Evolutionary conservation across 2,329 filamentous ascomycete species (phyloP).

Genomic region (Trichoderma cornu-damae): DNA sequence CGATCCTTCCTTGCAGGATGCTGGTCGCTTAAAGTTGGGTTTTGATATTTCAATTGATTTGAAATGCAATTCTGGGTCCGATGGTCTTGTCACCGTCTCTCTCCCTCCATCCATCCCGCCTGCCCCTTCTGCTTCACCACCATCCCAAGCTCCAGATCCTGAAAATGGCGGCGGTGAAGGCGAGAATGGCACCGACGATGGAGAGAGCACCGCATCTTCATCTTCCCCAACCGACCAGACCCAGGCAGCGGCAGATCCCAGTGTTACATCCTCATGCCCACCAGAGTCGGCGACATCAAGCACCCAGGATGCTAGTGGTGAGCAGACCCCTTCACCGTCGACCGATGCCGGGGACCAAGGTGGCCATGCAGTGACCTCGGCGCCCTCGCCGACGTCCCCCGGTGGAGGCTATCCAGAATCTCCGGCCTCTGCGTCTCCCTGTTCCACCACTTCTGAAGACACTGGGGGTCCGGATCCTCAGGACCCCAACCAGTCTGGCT

Average conservation of each 20-base stretch:
- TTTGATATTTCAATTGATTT: conserved; percentile 27
- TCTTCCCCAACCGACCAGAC: background rate
- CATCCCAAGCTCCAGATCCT: background rate
- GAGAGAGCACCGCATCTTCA: background rate
- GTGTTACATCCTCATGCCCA: background rate
- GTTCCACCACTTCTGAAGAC: background rate
- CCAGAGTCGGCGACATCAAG: background rate
- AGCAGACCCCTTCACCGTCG: background rate
- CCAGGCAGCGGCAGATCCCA: background rate
- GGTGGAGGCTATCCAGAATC: background rate
- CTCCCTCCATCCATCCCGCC: background rate
- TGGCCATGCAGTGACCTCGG: background rate
- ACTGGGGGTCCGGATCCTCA: background rate
- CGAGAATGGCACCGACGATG: background rate
- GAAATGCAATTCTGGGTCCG: conserved; percentile 29
- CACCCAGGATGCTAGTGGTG: background rate
- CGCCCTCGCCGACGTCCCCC: background rate
- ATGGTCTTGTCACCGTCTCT: conserved; percentile 29
- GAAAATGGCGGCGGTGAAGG: background rate
- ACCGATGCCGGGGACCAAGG: background rate
- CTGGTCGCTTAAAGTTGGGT: conserved; percentile 14
- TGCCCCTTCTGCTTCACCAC: background rate
- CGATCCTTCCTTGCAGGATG: background rate
- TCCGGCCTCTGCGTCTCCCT: background rate
- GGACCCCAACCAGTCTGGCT: background rate